Percentiles rank a stretch among this genome's conserved stretches.
Evolutionary conservation across 2,329 filamentous ascomycete species (phyloP).

Genomic region (Alternaria gaisen): DNA sequence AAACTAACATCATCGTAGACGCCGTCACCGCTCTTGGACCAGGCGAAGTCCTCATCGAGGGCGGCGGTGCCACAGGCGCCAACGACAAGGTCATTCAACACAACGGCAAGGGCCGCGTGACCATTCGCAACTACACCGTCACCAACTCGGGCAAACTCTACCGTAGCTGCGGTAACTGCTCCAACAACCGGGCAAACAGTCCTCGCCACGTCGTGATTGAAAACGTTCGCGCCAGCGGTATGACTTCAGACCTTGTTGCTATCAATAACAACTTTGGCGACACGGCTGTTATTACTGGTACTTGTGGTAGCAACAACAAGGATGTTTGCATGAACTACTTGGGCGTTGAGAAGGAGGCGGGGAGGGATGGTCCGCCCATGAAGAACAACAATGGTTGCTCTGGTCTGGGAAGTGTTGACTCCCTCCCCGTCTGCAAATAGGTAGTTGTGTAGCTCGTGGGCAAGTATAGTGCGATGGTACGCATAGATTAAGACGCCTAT

Average conservation of each 20-base stretch:
- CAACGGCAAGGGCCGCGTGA: neutral
- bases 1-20: neutral
- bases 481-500: accelerated
- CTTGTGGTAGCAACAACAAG: neutral
- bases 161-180: neutral
- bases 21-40: neutral
- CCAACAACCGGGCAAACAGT: neutral
- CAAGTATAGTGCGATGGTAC: no score
- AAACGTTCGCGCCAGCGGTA: neutral
- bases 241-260: neutral
- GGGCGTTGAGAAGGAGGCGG: neutral
- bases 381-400: neutral
- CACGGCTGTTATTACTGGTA: neutral
- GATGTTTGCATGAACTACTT: neutral
- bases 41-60: neutral
- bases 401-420: neutral
- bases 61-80: neutral
- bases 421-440: no score
- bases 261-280: neutral
- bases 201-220: neutral
- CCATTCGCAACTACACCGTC: neutral
- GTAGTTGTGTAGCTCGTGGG: accelerated
- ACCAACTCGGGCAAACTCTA: neutral
- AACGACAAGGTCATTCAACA: neutral
- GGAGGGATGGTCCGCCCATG: neutral